Percentiles rank a stretch among this genome's conserved stretches.
Evolutionary conservation across 768 basidiomycete species (phyloP).

Genomic region (Phanerodontia chrysosporium): DNA sequence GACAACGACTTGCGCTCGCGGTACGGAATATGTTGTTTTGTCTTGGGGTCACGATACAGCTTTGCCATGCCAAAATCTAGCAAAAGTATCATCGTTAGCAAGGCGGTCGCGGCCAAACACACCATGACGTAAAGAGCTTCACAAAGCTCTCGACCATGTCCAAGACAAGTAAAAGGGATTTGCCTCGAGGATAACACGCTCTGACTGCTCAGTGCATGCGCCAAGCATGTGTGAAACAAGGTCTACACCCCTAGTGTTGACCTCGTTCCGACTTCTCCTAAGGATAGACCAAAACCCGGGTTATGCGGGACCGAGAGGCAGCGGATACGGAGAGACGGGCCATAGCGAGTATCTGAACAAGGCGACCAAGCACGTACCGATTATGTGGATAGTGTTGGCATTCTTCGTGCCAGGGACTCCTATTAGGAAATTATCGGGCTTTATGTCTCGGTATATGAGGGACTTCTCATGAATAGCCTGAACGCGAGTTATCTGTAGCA

Average conservation of each 20-base stretch:
- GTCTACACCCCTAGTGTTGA: background rate
- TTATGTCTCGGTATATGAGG: conserved; percentile 97
- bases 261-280: background rate
- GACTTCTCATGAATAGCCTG: conserved; percentile 99
- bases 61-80: conserved; percentile 99
- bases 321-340: background rate
- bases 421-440: conserved; percentile 98
- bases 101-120: background rate
- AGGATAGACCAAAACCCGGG: background rate
- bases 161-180: background rate
- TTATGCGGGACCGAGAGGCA: background rate
- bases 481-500: conserved; percentile 80
- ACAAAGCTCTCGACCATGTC: background rate
- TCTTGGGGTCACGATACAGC: conserved; percentile 97
- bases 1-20: conserved; percentile 95
- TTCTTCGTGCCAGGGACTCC: conserved; percentile 90
- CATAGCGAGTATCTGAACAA: background rate
- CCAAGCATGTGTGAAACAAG: background rate
- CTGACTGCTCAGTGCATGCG: background rate
- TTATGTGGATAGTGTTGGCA: conserved; percentile 84
- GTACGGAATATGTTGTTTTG: conserved; percentile 98
- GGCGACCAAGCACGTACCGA: conserved; percentile 49
- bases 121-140: background rate
- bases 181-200: background rate
- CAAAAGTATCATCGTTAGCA: conserved; percentile 17